Base-by-base conservation (phyloP, 2,329 filamentous ascomycete genomes). In the Colletotrichum aenigma region DNA sequence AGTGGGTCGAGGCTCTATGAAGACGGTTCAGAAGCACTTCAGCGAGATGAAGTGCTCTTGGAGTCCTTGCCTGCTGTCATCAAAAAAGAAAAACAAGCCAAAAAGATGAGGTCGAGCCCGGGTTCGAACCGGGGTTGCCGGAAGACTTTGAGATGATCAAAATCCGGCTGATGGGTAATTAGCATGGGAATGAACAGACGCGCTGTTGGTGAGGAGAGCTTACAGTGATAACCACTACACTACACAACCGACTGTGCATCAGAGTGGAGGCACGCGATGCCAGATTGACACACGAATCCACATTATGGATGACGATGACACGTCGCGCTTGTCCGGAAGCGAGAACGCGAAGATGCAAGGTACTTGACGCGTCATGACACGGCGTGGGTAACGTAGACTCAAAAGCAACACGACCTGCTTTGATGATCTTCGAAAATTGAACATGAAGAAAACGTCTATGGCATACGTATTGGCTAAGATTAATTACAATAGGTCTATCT, bases 141-240 rank as follows among this genome's bases (percentile, higher is more conserved):
- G 73, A 75, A 75, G 56, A 28, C 32, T 9, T 62, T 15, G 24
- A 21, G 12, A 16, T 4, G 21, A 48, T 75, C 73, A 75, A 75
- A 75, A 75, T 75, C 73, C 56, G 73, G 64, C 70, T 73, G 38
- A 28, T 34, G 2, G 21, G n/a, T 21, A 21, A 30, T 73, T 38
- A 73, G 65, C 15, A 55, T 28, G 26, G 28, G 38, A 30, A 24
- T 26, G 4, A 36, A 26, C 18, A 2, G 5, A 16, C 5, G 18
- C 3, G 55, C 12, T 12, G 10, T 24, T 13, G 3, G 6, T 21
- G 15, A 48, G 28, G 28, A 30, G 55, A 61, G 66, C 70, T 52
- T 73, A 73, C 70, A 73, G 73, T 75, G 73, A 75, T 75, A 65
- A 75, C 73, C 73, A 58, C 73, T 75, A 75, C 73, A 75, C 73